A percentile compares a stretch with the other conserved stretches of the same genome.
Evolutionary conservation across 352 stramenopile genomes (phyloP).

Genomic region (Aphanomyces invadans): DNA sequence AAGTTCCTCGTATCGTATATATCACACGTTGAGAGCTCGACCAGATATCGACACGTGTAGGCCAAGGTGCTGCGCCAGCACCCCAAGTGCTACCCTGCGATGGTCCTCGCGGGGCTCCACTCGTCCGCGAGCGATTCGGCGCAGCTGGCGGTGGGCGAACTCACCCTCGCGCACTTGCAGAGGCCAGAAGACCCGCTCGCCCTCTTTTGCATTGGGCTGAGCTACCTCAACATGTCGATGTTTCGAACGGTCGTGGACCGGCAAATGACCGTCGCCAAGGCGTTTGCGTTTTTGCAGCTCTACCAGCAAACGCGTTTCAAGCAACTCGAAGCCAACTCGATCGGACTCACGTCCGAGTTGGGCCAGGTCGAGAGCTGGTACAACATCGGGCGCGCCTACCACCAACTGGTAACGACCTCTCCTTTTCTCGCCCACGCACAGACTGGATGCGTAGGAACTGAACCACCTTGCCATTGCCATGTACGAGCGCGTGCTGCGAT

Average conservation of each 20-base stretch:
- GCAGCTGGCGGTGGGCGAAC: conserved; percentile 74
- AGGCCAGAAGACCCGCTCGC: conserved; percentile 65
- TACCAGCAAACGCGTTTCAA: conserved; percentile 57
- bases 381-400: conserved; percentile 77
- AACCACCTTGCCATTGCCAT: conserved; percentile 82
- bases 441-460: conserved; percentile 43
- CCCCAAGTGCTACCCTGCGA: conserved; percentile 66
- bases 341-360: conserved; percentile 51
- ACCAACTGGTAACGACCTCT: conserved; percentile 86
- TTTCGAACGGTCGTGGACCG: conserved; percentile 80
- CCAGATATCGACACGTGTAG: not conserved
- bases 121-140: conserved; percentile 79
- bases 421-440: too few relatives aligned
- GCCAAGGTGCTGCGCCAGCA: conserved; percentile 72
- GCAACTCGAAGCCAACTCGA: conserved; percentile 18
- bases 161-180: conserved; percentile 75
- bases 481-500: conserved; percentile 80
- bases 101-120: conserved; percentile 72
- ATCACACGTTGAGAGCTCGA: not conserved
- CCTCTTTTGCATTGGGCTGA: conserved; percentile 76
- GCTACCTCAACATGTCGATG: conserved; percentile 78
- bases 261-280: conserved; percentile 76
- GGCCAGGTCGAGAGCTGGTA: conserved; percentile 76
- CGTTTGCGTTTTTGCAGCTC: conserved; percentile 78
- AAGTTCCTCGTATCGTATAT: conserved; percentile 48